Conservation (phyloP, 495 filamentous ascomycete genomes). For the Sordaria brevicollis region DNA sequence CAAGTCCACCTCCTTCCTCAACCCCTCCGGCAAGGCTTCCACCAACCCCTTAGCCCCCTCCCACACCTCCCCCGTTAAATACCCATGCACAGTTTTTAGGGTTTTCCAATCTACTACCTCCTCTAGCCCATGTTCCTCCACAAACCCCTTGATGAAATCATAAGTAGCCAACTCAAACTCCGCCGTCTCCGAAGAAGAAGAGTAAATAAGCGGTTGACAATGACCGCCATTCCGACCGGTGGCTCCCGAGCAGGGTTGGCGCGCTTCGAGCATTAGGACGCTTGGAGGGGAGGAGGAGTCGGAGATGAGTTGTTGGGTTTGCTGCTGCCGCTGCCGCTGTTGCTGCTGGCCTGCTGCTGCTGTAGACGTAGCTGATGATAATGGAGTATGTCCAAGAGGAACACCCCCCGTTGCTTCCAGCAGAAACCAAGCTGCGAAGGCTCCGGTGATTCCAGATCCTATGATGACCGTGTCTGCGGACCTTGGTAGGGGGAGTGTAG, state of each 20-base stretch:
- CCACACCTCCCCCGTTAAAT: background rate
- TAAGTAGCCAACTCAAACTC: constrained; percentile 57
- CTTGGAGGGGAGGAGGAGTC: constrained; percentile 20
- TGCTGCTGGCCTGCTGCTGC: background rate
- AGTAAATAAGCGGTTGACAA: constrained; percentile 55
- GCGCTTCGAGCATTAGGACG: constrained; percentile 66
- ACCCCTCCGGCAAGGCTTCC: constrained; percentile 11
- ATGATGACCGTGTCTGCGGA: constrained; percentile 59
- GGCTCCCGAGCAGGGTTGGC: background rate
- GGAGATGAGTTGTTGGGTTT: too few relatives aligned
- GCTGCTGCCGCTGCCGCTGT: constrained; percentile 15
- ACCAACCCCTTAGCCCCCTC: background rate
- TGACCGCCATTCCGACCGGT: constrained; percentile 56
- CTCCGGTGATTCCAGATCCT: constrained; percentile 63
- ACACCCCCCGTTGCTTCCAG: constrained; percentile 23
- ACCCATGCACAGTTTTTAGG: background rate
- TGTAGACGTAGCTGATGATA: background rate
- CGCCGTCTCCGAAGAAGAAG: constrained; percentile 40
- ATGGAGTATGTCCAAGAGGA: too few relatives aligned
- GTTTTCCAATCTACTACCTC: background rate
- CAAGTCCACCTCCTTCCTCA: background rate
- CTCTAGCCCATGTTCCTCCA: constrained; percentile 19
- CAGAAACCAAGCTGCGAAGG: constrained; percentile 55
- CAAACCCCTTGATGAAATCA: constrained; percentile 37
- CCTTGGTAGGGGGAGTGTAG: constrained; percentile 49